Conservation (phyloP, 768 basidiomycete species). For the Kwoniella sp. region DNA sequence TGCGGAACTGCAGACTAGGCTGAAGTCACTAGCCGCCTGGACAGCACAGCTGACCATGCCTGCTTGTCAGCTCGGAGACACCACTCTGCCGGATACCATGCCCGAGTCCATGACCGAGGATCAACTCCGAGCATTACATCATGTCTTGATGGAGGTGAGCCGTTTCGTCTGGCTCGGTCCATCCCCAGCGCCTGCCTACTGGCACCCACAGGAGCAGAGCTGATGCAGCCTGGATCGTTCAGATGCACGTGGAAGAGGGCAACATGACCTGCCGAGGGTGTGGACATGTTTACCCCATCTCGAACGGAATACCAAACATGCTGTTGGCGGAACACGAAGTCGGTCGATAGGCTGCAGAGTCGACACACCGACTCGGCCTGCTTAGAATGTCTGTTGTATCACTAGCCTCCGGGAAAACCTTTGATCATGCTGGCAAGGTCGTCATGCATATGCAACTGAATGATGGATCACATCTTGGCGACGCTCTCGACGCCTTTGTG, state of each 20-base stretch:
- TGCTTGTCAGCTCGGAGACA: constrained; percentile 69
- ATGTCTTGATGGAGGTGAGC: constrained; percentile 83
- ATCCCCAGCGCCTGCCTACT: neutral
- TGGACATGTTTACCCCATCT: constrained; percentile 80
- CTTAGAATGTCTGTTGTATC: too few species aligned
- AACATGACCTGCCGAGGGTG: constrained; percentile 91
- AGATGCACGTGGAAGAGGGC: constrained; percentile 92
- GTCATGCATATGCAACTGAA: neutral
- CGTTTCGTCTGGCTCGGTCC: neutral
- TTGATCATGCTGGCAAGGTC: too few species aligned
- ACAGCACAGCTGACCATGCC: too few species aligned
- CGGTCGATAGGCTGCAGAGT: constrained; percentile 38
- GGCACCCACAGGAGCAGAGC: too few species aligned
- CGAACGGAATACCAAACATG: constrained; percentile 97
- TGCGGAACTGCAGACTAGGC: too few species aligned
- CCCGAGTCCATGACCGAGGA: constrained; percentile 67
- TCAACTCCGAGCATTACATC: constrained; percentile 75
- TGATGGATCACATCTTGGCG: too few species aligned
- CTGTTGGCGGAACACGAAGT: constrained; percentile 85
- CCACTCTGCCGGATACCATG: constrained; percentile 61
- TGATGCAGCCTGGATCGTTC: too few species aligned
- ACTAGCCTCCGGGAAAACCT: too few species aligned
- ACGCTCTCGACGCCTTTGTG: too few species aligned
- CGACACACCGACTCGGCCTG: too few species aligned
- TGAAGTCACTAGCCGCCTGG: too few species aligned